Base-by-base conservation (phyloP, 192 early-diverging fungal species). In the Backusella mclennaniae region DNA sequence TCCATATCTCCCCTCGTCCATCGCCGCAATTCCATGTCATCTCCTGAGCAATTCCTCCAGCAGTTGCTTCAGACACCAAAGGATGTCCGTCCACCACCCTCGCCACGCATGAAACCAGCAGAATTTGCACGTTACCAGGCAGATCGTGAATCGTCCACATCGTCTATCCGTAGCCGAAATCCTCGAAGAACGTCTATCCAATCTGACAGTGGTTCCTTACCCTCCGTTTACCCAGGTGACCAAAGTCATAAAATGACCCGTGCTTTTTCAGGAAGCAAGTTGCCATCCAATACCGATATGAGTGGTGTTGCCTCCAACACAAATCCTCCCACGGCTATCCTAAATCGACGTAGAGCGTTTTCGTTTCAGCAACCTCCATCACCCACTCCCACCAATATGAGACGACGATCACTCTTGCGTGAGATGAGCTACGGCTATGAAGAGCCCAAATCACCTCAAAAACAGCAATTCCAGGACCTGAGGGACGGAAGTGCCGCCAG, bases 11-110 rank as follows among this genome's bases (percentile, higher is more conserved):
- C 78, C 4, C 29, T 79, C 11, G 52, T 53, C 12, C 69, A 39
- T 26, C 73, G 71, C 8, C 49, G 78, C 8, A 68, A 71, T 4
- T 73, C 70, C 0, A 73, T 79, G 71, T 67, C 73, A 7, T 79
- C 78, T 19, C 78, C 78, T 35, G 78, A 79, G 23, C 59, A 74
- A 31, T 79, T 79, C 44, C 46, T 79, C 8, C 78, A 75, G 15
- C 73, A 67, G 6, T 46, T 79, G 26, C 26, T 77, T n/a, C 69
- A 46, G 9, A 14, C 74, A 33, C 66, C 76, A 46, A 73, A 44
- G 2, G n/a, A 77, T 41, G 23, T 35, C 8, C 31, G 33, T 1
- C n/a, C 68, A 23, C 67, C 68, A n/a, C 2, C 26, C 0, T 59
- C 75, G 12, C 68, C 67, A 9, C 23, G 59, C 2, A 71, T 77